Evolutionary conservation across 768 basidiomycete species (phyloP).

Genomic region (Postia placenta): DNA sequence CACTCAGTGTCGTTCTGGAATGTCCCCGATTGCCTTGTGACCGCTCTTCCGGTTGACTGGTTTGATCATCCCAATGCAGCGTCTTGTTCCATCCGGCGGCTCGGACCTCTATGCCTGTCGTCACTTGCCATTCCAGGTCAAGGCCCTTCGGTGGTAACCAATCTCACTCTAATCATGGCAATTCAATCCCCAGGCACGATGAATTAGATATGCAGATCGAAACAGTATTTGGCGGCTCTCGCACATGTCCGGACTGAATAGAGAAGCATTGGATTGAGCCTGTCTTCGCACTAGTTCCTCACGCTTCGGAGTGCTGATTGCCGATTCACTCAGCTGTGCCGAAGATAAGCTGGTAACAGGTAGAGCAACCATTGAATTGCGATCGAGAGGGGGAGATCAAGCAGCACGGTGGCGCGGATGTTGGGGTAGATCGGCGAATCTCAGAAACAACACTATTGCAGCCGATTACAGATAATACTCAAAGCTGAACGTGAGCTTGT

Average conservation of each 20-base stretch:
- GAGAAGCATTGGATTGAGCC: background rate
- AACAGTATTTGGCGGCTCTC: background rate
- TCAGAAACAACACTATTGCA: too few relatives aligned
- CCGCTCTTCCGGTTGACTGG: background rate
- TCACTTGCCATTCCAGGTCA: background rate
- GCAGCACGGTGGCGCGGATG: background rate
- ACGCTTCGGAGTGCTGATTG: background rate
- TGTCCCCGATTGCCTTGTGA: background rate
- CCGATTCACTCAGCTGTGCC: background rate
- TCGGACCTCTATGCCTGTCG: background rate
- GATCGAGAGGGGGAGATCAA: background rate
- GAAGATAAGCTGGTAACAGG: background rate
- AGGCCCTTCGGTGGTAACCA: background rate
- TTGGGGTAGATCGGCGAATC: background rate
- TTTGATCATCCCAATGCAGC: too few relatives aligned
- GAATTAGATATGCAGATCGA: slow-evolving; percentile 1
- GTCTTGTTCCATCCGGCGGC: background rate
- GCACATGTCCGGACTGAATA: background rate
- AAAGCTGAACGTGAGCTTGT: too few relatives aligned
- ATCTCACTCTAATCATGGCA: background rate
- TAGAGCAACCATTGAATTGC: background rate
- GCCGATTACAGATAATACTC: too few relatives aligned
- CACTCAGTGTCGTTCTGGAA: too few relatives aligned
- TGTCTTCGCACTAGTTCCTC: too few relatives aligned
- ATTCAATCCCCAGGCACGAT: background rate